Evolutionary conservation across 2,329 filamentous ascomycete species (phyloP).

Genomic region (Xylaria sp.): DNA sequence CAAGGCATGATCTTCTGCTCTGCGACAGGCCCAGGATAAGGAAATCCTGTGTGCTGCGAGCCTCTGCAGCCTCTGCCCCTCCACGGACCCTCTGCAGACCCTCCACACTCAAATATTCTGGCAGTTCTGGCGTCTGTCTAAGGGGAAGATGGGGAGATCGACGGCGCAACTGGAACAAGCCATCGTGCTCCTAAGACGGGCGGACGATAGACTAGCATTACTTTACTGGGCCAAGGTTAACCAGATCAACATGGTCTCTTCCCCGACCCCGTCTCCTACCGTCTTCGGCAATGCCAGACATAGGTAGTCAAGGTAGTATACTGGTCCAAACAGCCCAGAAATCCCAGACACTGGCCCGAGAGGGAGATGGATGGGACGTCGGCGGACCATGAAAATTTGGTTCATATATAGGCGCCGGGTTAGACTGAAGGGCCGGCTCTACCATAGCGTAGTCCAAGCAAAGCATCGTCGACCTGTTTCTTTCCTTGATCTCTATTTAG

Average conservation of each 20-base stretch:
- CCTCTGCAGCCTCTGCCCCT: conserved; percentile 7
- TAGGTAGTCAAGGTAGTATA: background rate
- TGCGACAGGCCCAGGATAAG: conserved; percentile 21
- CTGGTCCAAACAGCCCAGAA: conserved; percentile 13
- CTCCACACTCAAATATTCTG: background rate
- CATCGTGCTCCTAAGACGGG: conserved; percentile 8
- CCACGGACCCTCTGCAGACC: background rate
- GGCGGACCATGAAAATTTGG: background rate
- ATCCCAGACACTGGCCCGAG: conserved; percentile 1
- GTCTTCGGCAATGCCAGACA: conserved; percentile 25
- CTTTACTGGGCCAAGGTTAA: background rate
- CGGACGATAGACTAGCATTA: background rate
- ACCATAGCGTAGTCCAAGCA: conserved; percentile 8
- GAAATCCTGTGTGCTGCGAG: conserved; percentile 1
- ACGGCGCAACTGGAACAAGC: conserved; percentile 23
- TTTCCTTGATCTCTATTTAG: conserved; percentile 12
- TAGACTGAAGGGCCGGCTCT: conserved; percentile 4
- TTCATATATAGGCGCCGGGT: conserved; percentile 10
- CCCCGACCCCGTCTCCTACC: conserved; percentile 24
- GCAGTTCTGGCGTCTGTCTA: background rate
- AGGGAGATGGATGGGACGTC: background rate
- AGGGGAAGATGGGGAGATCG: conserved; percentile 23
- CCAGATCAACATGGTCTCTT: background rate
- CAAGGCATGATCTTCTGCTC: conserved; percentile 32
- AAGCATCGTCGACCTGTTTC: conserved; percentile 10